phyloP scores from a whole-genome alignment of 1,139 yeast genomes.

The Sugiyamaella xylanicola region DNA sequence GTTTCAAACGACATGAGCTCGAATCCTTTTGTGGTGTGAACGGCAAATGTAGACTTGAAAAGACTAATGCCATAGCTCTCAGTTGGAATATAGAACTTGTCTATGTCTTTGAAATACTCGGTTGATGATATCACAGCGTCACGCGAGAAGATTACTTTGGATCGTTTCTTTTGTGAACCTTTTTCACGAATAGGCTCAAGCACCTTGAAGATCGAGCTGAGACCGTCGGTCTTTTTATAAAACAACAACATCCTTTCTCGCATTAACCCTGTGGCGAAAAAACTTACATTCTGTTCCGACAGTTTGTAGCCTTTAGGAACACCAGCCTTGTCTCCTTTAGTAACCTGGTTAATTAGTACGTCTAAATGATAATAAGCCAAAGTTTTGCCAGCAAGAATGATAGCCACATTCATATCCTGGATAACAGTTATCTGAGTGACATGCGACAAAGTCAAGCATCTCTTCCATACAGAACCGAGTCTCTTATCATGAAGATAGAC shows the following conservation, averaged over 20 bases:
- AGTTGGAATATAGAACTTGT: slow-evolving; percentile 38
- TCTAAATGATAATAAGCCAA: slow-evolving; percentile 63
- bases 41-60: slow-evolving; percentile 53
- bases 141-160: slow-evolving; percentile 36
- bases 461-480: slow-evolving; percentile 52
- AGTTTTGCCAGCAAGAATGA: slow-evolving; percentile 60
- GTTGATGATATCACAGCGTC: slow-evolving; percentile 36
- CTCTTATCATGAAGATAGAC: slow-evolving; percentile 45
- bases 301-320: slow-evolving; percentile 36
- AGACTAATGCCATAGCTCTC: slow-evolving; percentile 44
- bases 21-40: slow-evolving; percentile 69
- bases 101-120: slow-evolving; percentile 44
- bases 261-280: slow-evolving; percentile 64
- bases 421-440: slow-evolving; percentile 66
- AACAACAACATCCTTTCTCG: slow-evolving; percentile 60
- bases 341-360: slow-evolving; percentile 39
- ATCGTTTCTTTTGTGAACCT: slow-evolving; percentile 41
- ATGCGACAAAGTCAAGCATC: slow-evolving; percentile 55
- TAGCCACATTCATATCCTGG: slow-evolving; percentile 57
- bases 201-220: slow-evolving; percentile 41
- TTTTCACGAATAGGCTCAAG: slow-evolving; percentile 53
- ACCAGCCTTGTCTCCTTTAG: background rate
- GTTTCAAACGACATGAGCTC: slow-evolving; percentile 66
- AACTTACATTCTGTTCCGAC: slow-evolving; percentile 48
- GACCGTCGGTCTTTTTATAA: slow-evolving; percentile 41